Evolutionary conservation across 1,139 yeast species (phyloP), one percentile per base, ranked within the genome.

Genomic region (Pichia sp.): DNA sequence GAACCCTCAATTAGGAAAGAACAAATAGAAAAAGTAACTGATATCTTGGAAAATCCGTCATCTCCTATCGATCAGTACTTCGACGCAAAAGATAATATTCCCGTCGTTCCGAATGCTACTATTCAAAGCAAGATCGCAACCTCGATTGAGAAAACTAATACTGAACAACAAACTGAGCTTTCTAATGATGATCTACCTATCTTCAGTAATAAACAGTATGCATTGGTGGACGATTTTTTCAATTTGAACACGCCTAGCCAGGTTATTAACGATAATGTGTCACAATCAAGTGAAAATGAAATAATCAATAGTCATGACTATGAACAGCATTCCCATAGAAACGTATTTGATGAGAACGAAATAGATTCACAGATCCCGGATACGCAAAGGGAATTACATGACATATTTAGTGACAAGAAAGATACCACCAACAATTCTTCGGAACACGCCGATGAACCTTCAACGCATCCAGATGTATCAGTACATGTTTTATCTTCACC

Each of bases 401-500:
- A 41, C 2, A 35, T 35, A 3, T 35, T 41, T 14, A 35, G 40
- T 35, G 44, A 34, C 3, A 35, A 41, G 9, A 41, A 41, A 20
- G 38, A 34, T 17, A 40, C 44, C 3, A 40, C 44, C 10, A 19
- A 15, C 4, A 7, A 27, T 7, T 34, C 44, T 7, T 40, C 38
- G 7, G 44, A 40, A 11, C 20, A 33, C 4, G 15, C 14, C 6
- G n/a, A 40, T 7, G 33, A 38, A 18, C 24, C 17, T 32, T 21
- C 12, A 9, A 8, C 10, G 27, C 14, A 24, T 34, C 3, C 34
- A 40, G 4, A 24, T 8, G 9, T 10, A 24, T 24, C 27, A 24
- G 27, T 24, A 8, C 10, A 24, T 24, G 10, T 24, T 8, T 8
- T 24, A 24, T 24, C 27, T 10, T 28, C 31, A 28, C 10, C 31